Percentiles rank a stretch among this genome's conserved stretches.
Conservation (phyloP, 75 land plant species). For the Cryptomeria japonica region DNA sequence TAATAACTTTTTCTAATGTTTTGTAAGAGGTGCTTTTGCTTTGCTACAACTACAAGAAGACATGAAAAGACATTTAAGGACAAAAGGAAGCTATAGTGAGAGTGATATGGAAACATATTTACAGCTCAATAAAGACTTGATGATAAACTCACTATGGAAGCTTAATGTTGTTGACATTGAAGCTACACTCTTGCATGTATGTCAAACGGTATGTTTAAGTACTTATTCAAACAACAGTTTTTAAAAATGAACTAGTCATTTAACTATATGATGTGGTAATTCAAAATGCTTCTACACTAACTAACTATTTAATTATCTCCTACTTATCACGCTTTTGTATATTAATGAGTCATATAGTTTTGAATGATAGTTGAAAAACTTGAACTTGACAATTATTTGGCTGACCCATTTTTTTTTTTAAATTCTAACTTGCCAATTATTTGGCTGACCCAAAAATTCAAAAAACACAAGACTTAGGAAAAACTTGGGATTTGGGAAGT, state of each 20-base stretch:
- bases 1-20: background rate
- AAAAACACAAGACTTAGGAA: no score
- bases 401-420: no score
- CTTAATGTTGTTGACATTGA: constrained; percentile 74
- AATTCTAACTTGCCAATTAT: no score
- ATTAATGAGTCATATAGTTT: background rate
- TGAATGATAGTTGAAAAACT: no score
- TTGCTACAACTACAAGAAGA: constrained; percentile 72
- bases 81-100: constrained; percentile 28
- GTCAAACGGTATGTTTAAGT: constrained; percentile 45
- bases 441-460: no score
- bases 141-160: constrained; percentile 69
- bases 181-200: constrained; percentile 65
- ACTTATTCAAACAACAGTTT: background rate
- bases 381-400: no score
- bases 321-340: background rate
- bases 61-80: constrained; percentile 31
- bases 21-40: constrained; percentile 52
- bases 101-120: constrained; percentile 47
- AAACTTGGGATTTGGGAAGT: no score
- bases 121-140: constrained; percentile 42
- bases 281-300: background rate
- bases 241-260: background rate
- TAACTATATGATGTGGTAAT: background rate
- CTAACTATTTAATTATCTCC: background rate